Evolutionary conservation across 2,329 filamentous ascomycete genomes (phyloP).

Genomic region (Pseudogymnoascus sp.): DNA sequence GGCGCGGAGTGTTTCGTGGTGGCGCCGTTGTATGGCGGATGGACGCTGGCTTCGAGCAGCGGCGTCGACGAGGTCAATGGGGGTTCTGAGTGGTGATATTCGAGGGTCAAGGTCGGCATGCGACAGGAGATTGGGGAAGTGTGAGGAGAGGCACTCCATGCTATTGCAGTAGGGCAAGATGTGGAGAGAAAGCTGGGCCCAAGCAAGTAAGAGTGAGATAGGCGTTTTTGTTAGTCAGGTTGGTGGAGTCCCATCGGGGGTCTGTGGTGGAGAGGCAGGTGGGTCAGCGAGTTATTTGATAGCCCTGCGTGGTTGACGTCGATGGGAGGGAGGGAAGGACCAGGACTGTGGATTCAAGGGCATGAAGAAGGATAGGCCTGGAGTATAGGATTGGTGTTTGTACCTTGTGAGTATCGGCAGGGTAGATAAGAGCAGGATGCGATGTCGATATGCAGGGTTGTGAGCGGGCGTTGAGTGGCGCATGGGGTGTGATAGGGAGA

Average conservation of each 20-base stretch:
- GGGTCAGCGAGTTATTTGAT: conserved; percentile 4
- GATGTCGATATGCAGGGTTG: background rate
- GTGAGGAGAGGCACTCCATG: background rate
- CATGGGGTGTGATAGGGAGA: background rate
- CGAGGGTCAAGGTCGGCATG: conserved; percentile 3
- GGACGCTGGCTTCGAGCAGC: background rate
- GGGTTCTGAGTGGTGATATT: background rate
- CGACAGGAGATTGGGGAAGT: conserved; percentile 4
- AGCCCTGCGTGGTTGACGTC: background rate
- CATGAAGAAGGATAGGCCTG: background rate
- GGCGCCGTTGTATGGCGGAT: background rate
- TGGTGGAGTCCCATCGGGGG: background rate
- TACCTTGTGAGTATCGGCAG: conserved; percentile 1
- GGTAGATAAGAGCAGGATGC: background rate
- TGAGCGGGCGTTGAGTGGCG: background rate
- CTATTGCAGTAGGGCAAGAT: conserved; percentile 2
- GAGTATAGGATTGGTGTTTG: background rate
- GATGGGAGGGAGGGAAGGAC: background rate
- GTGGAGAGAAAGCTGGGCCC: background rate
- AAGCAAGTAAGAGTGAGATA: conserved; percentile 4
- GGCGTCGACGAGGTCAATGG: background rate
- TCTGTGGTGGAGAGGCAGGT: background rate
- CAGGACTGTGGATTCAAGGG: background rate
- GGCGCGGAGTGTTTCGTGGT: background rate
- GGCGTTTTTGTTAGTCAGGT: conserved; percentile 1